Conservation (phyloP, 2,329 filamentous ascomycete genomes). For the Stachybotrys chlorohalonatus region DNA sequence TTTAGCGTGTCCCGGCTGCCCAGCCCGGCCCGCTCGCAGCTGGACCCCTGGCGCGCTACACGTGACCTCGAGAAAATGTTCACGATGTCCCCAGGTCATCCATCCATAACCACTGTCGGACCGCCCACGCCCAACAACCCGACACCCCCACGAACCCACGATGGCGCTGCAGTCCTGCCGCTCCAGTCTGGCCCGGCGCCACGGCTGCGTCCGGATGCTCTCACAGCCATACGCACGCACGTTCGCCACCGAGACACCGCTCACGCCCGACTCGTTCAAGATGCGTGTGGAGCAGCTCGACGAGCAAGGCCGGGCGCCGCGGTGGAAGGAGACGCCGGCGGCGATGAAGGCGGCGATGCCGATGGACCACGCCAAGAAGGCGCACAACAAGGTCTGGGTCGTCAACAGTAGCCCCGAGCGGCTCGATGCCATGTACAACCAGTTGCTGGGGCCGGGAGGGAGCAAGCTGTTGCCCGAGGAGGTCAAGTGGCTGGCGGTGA, state of each 20-base stretch:
- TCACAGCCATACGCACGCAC: constrained; percentile 9
- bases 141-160: constrained; percentile 5
- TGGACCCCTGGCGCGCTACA: constrained; percentile 5
- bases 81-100: constrained; percentile 8
- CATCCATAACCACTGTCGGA: constrained; percentile 3
- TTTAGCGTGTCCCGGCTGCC: not conserved
- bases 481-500: constrained; percentile 92
- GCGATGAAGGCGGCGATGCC: constrained; percentile 62
- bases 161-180: constrained; percentile 26
- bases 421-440: constrained; percentile 70
- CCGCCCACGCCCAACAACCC: constrained; percentile 1
- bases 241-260: not conserved
- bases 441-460: constrained; percentile 64
- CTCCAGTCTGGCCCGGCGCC: constrained; percentile 13
- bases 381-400: constrained; percentile 44
- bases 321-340: constrained; percentile 64
- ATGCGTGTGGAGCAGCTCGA: constrained; percentile 1
- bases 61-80: constrained; percentile 25
- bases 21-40: not conserved
- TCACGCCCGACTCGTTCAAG: not conserved
- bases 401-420: constrained; percentile 68
- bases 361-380: constrained; percentile 47
- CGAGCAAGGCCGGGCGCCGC: constrained; percentile 28
- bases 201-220: constrained; percentile 12
- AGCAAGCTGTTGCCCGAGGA: constrained; percentile 75